Evolutionary conservation across 768 basidiomycete genomes (phyloP), one percentile per base, ranked within the genome.

Genomic region (Daedalea quercina): DNA sequence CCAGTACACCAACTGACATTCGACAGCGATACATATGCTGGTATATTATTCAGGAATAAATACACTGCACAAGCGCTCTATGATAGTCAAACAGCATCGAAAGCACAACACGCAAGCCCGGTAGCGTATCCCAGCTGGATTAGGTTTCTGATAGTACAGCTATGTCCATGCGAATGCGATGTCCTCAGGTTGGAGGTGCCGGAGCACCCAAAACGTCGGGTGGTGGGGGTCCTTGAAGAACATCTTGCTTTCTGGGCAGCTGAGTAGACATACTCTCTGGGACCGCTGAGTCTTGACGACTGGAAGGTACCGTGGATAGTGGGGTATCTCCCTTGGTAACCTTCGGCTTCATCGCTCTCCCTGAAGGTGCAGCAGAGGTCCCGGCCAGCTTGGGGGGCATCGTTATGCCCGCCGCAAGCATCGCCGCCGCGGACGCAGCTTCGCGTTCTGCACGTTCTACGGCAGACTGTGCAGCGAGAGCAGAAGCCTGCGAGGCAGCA

Each of bases 241-340:
- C 53, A 8, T 47, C 51, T 20, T 59, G 60, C 26, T 60, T 65
- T 53, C 55, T 61, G 23, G 57, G 53, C 3, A 55, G 22, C 26
- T 56, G 57, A n/a, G 56, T 53, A 44, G 62, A 58, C 3, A 60
- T 51, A 17, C 56, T 53, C 23, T 65, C 64, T 0, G 59, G 57
- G 40, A 56, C 42, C 2, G 53, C 58, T 4, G 64, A 65, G 22
- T 60, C 61, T 9, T 62, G 58, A 19, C 64, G 60, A 19, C 37
- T 40, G 9, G 64, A 65, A 4, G 64, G 62, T 6, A 50, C 50
- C 1, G 57, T 59, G 3, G 55, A 54, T 7, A 51, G 19, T 13
- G 31, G 25, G 1, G 45, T 43, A 4, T 57, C 59, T 17, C 33
- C 55, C 20, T 54, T 54, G 17, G 37, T 4, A 13, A 42, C 49